A percentile compares a stretch with the other conserved stretches of the same genome.
phyloP scores from a whole-genome alignment of 192 early-diverging fungal genomes.

The Linnemannia schmuckeri region DNA sequence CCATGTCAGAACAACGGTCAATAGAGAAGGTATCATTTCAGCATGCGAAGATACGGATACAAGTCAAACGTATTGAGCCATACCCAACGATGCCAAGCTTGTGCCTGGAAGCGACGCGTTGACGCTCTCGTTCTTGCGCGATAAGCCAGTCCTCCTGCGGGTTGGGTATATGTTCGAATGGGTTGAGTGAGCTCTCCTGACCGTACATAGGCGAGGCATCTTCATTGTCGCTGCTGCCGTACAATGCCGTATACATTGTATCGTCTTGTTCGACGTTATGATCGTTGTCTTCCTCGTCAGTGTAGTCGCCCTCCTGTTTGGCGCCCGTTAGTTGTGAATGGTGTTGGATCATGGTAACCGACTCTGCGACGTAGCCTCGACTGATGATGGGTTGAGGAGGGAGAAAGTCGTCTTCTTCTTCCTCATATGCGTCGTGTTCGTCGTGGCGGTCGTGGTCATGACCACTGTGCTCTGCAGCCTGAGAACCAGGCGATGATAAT shows the following conservation, averaged over 20 bases:
- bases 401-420: neutral
- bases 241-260: neutral
- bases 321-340: neutral
- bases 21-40: neutral
- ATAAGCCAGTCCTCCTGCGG: neutral
- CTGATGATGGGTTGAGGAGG: neutral
- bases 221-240: neutral
- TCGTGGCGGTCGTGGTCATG: neutral
- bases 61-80: neutral
- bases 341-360: neutral
- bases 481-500: neutral
- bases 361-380: neutral
- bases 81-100: conserved; percentile 32
- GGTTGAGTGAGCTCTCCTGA: neutral
- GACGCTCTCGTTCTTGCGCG: neutral
- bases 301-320: neutral
- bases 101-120: conserved; percentile 5
- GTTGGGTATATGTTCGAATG: conserved; percentile 4
- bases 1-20: neutral
- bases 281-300: neutral
- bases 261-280: neutral
- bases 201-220: neutral
- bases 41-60: neutral
- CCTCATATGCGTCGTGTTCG: neutral
- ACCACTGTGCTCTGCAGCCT: neutral